Base-by-base conservation (phyloP, 371 early-diverging fungal species). In the Actinomortierella ambigua region DNA sequence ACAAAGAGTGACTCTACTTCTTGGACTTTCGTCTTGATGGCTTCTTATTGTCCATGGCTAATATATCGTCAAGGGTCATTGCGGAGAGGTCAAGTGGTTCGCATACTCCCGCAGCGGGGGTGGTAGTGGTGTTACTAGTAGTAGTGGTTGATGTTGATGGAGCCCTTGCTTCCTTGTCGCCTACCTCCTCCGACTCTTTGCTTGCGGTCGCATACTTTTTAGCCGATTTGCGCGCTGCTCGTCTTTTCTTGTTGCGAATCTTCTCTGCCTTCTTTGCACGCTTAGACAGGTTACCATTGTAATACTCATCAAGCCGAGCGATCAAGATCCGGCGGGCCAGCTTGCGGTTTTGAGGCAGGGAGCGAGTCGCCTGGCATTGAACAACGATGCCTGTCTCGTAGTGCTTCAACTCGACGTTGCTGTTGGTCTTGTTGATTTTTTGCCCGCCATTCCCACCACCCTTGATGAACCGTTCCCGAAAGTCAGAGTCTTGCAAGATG, bases 361-460 rank as follows among this genome's bases (percentile, higher is more conserved):
- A 93, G 39, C 94, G 79, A 0, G 93, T 90, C 49, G 90, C 88
- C 62, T 94, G 94, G 54, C 93, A 93, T 79, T 88, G 87, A 3
- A 90, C 88, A 13, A 81, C 68, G 28, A 92, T 85, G 9, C 92
- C 92, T 0, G 97, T 95, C 17, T 96, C 95, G 29, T 81, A 84
- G 79, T 96, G 96, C 43, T 79, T 78, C 15, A 97, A 78, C 62
- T 95, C 91, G 3, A 95, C 96, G 51, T 95, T 90, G 53, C 81
- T 89, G 55, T 86, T 86, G 5, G 90, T 88, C 71, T 95, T 97
- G 82, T 97, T 97, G 59, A 97, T 89, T 64, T 92, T 93, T 69
- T 97, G 97, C 0, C 97, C 97, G 34, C 97, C 97, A 56, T 93
- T 91, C 7, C 96, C 97, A 44, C 89, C 87, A 1, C 97, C 97